Conservation (phyloP, 306 rosid species). For the Abrus precatorius region DNA sequence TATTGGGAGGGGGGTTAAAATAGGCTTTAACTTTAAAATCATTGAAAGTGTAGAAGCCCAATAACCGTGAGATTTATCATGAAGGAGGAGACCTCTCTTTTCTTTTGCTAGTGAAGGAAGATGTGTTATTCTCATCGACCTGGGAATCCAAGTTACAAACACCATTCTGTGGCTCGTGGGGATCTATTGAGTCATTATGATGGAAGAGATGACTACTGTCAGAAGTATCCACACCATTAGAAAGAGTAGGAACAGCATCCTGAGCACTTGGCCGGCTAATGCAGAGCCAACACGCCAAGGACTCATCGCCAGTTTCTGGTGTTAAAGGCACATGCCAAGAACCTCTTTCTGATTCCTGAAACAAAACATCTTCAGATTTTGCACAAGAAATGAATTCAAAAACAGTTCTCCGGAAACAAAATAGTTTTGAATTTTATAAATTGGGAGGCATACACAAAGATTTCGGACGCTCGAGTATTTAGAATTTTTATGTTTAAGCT, state of each 20-base stretch:
- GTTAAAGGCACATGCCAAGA: constrained; percentile 87
- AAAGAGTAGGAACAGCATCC: constrained; percentile 31
- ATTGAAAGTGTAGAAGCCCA: constrained; percentile 17
- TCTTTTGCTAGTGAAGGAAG: constrained; percentile 64
- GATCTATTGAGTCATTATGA: background rate
- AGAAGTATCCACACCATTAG: constrained; percentile 38
- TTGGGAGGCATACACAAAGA: constrained; percentile 4
- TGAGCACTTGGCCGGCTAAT: constrained; percentile 59
- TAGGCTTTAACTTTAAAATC: background rate
- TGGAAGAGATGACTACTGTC: constrained; percentile 35
- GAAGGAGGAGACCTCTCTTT: constrained; percentile 74
- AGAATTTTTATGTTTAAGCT: constrained; percentile 15
- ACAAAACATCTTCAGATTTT: constrained; percentile 36
- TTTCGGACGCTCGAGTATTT: constrained; percentile 17
- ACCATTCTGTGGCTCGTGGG: constrained; percentile 38
- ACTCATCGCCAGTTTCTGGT: constrained; percentile 48
- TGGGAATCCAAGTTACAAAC: constrained; percentile 33
- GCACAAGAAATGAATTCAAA: constrained; percentile 13
- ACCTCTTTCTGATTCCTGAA: constrained; percentile 85
- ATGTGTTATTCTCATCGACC: constrained; percentile 41
- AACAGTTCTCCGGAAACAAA: constrained; percentile 1
- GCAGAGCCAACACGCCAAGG: constrained; percentile 80
- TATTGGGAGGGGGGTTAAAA: background rate
- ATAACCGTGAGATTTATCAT: constrained; percentile 30
- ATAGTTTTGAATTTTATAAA: background rate